Conservation (phyloP, 805 yeast species). For the Nakazawaea laoshanensis region DNA sequence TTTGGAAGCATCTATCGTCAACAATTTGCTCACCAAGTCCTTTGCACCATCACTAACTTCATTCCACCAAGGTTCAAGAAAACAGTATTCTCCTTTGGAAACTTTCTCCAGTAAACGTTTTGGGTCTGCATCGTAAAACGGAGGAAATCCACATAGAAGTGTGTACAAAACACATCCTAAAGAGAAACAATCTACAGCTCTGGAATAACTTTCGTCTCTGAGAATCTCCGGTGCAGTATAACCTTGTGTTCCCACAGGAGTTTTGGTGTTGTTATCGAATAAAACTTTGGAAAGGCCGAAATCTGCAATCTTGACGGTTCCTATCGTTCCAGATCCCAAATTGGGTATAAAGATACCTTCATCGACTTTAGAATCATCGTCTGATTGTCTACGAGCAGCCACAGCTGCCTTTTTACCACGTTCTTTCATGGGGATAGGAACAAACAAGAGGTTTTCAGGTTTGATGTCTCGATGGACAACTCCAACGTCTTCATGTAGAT, state of each 20-base stretch:
- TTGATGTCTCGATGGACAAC: slow-evolving; percentile 80
- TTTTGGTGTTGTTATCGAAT: slow-evolving; percentile 42
- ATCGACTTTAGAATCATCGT: slow-evolving; percentile 51
- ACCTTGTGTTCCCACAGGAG: slow-evolving; percentile 74
- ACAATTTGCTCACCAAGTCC: slow-evolving; percentile 52
- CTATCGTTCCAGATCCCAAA: slow-evolving; percentile 58
- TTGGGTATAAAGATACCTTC: slow-evolving; percentile 49
- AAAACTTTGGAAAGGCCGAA: slow-evolving; percentile 61
- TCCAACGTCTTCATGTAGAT: slow-evolving; percentile 65
- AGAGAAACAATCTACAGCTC: slow-evolving; percentile 69
- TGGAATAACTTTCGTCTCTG: slow-evolving; percentile 49
- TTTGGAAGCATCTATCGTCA: slow-evolving; percentile 60
- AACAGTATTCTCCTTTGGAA: slow-evolving; percentile 63
- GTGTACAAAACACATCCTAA: slow-evolving; percentile 66
- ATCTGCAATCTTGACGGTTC: slow-evolving; percentile 57
- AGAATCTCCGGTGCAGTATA: slow-evolving; percentile 71
- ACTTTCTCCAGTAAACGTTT: slow-evolving; percentile 58
- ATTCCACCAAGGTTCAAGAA: slow-evolving; percentile 84
- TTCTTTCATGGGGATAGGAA: slow-evolving; percentile 48
- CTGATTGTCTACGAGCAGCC: slow-evolving; percentile 41
- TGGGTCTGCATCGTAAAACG: slow-evolving; percentile 66
- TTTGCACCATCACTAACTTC: slow-evolving; percentile 69
- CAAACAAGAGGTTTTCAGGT: slow-evolving; percentile 68
- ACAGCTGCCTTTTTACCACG: slow-evolving; percentile 30
- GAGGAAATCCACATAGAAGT: slow-evolving; percentile 65